A percentile compares a stretch with the other conserved stretches of the same genome.
Conservation (phyloP, 768 basidiomycete genomes). For the Suillus decipiens region DNA sequence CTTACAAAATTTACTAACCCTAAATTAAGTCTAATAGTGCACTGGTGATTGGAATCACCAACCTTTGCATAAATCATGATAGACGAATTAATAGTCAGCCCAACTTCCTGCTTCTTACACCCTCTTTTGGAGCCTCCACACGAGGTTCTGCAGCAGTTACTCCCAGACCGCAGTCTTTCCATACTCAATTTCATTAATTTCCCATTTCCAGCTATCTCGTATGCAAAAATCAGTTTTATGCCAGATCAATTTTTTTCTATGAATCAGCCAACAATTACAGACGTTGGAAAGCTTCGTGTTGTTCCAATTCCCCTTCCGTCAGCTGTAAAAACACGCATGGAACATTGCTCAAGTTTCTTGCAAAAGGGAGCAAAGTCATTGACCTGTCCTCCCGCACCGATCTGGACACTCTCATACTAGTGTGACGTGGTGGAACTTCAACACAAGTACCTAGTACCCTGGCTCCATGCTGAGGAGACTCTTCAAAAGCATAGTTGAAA, state of each 20-base stretch:
- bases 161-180: not conserved
- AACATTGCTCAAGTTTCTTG: not conserved
- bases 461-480: not conserved
- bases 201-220: not conserved
- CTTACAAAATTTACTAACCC: no score
- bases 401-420: not conserved
- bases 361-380: not conserved
- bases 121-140: not conserved
- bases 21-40: no score
- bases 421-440: not conserved
- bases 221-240: not conserved
- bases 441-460: not conserved
- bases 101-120: not conserved
- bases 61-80: not conserved
- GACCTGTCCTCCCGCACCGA: not conserved
- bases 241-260: not conserved
- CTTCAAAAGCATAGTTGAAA: not conserved
- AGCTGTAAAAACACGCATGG: not conserved
- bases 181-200: not conserved
- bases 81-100: not conserved
- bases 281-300: not conserved
- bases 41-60: no score
- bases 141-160: not conserved
- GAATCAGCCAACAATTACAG: not conserved
- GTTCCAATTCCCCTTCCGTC: not conserved